Evolutionary conservation across 1,284 basidiomycete species (phyloP), one percentile per base, ranked within the genome.

Genomic region (Cystobasidiaceae sp.): DNA sequence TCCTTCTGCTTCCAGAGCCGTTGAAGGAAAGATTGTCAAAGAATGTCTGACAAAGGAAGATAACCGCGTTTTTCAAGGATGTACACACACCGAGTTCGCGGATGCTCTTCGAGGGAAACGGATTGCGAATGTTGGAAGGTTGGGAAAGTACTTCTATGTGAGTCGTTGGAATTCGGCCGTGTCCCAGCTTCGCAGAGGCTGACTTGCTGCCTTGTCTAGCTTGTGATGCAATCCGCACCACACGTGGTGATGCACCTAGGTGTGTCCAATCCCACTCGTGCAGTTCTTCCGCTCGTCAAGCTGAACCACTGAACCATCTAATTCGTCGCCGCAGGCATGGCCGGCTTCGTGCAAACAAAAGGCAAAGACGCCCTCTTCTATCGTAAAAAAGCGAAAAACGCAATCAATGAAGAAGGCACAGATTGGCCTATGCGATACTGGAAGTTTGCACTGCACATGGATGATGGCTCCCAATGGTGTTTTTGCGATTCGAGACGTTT

Each of bases 401-500:
- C 77, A 4, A 75, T 78, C 2, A 77, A 79, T 4, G 51, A 58
- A 13, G 67, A 68, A 30, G 67, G 67, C 28, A 37, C 34, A 34
- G 78, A 79, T 11, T 92, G 90, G 90, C 89, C 90, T n/a, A 88
- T 89, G 8, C 80, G 81, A 23, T 88, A 85, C 75, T 81, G 83
- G 77, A 90, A 88, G 80, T 87, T 86, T 43, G 65, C 74, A 55
- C 46, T 62, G 25, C 65, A 28, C 39, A 59, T 68, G n/a, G 30
- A 63, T 15, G 56, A 61, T 25, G 45, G 27, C 1, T 8, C 28
- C 21, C 65, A 86, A 70, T 73, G 88, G 43, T 85, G 86, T 1
- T 87, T 87, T 72, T 75, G 83, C 27, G 85, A 87, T 78, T 82
- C 86, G 9, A 83, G 89, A 19, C 80, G 89, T 13, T 81, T 91